Conservation (phyloP, 2,329 filamentous ascomycete genomes). For the Sclerotinia nivalis region DNA sequence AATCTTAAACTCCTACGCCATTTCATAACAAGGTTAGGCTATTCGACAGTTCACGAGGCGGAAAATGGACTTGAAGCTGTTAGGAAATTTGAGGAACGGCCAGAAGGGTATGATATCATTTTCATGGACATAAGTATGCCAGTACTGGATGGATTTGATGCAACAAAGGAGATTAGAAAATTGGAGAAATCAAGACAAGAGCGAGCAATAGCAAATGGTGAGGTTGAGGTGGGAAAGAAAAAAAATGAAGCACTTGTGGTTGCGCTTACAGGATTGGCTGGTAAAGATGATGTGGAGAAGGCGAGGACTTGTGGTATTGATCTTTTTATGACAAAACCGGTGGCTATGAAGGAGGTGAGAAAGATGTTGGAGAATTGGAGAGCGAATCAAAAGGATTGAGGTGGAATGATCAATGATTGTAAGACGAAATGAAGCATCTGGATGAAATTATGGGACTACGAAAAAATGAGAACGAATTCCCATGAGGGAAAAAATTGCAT, state of each 20-base stretch:
- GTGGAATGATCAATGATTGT: background rate
- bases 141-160: constrained; percentile 53
- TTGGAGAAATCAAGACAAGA: constrained; percentile 47
- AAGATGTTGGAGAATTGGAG: constrained; percentile 44
- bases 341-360: constrained; percentile 45
- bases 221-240: constrained; percentile 28
- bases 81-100: constrained; percentile 43
- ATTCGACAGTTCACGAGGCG: constrained; percentile 46
- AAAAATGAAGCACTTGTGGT: constrained; percentile 42
- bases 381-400: constrained; percentile 35
- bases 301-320: constrained; percentile 43
- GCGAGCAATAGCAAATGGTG: constrained; percentile 25
- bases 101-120: constrained; percentile 47
- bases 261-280: constrained; percentile 44
- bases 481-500: background rate
- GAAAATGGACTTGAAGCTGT: constrained; percentile 52
- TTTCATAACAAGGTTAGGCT: constrained; percentile 44
- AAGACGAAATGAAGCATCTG: background rate
- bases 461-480: background rate
- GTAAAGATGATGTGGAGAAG: constrained; percentile 42
- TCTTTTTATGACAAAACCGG: constrained; percentile 46
- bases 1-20: constrained; percentile 45
- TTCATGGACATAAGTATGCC: constrained; percentile 57
- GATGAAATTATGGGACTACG: background rate
- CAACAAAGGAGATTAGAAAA: constrained; percentile 48